Evolutionary conservation across 306 rosid genomes (phyloP).

Genomic region (Acacia confusa): DNA sequence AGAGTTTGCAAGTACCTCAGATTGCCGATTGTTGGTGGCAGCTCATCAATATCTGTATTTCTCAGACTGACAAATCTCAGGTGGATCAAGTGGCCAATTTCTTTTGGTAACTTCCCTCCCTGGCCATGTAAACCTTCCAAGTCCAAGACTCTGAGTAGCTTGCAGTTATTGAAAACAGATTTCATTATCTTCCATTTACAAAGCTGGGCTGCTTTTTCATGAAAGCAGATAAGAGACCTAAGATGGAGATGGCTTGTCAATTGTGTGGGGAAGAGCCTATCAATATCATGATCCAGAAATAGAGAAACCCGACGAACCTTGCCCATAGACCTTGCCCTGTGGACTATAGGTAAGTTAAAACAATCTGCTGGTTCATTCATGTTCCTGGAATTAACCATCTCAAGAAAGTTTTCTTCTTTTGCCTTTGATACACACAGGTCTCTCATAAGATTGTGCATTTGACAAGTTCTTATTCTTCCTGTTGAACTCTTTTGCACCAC

Average conservation of each 20-base stretch:
- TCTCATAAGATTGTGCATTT: slow-evolving; percentile 55
- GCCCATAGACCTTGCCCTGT: slow-evolving; percentile 8
- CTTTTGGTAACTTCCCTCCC: slow-evolving; percentile 40
- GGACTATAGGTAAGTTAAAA: background rate
- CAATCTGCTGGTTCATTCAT: slow-evolving; percentile 19
- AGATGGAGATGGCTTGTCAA: slow-evolving; percentile 36
- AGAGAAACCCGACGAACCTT: slow-evolving; percentile 49
- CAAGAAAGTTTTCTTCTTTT: slow-evolving; percentile 47
- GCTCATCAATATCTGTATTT: slow-evolving; percentile 44
- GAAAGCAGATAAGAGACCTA: slow-evolving; percentile 52
- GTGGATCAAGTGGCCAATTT: slow-evolving; percentile 50
- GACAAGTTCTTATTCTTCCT: slow-evolving; percentile 52
- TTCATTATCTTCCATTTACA: slow-evolving; percentile 28
- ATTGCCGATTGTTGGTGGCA: slow-evolving; percentile 49
- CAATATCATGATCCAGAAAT: slow-evolving; percentile 23
- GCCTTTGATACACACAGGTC: slow-evolving; percentile 47
- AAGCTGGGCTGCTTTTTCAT: slow-evolving; percentile 10
- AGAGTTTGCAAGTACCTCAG: slow-evolving; percentile 53
- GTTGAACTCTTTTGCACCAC: slow-evolving; percentile 40
- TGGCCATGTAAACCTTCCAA: slow-evolving; percentile 42
- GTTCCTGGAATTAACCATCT: slow-evolving; percentile 31
- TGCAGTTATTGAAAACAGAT: slow-evolving; percentile 38
- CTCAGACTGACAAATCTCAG: slow-evolving; percentile 44
- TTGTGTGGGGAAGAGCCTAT: slow-evolving; percentile 32
- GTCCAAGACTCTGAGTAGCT: slow-evolving; percentile 54